These are phyloP conservation scores for Pseudogymnoascus sp. DNA, from an alignment of 2,329 filamentous ascomycete species.

Conservation along the genomic window DNA sequence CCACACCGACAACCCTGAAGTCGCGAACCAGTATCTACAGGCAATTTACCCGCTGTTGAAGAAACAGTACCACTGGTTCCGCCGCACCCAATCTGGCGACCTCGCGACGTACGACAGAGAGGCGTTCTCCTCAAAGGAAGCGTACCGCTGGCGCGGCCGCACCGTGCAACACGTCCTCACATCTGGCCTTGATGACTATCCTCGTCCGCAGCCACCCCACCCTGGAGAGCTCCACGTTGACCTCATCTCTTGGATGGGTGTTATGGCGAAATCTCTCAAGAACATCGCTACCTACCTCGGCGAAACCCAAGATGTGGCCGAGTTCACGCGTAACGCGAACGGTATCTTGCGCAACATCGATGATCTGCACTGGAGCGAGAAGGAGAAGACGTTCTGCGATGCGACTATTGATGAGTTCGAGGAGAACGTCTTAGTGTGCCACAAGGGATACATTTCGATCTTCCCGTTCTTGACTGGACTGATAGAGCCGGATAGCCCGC, in stretches of 20 bases:
- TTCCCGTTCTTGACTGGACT: constrained; percentile 88
- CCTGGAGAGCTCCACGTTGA: constrained; percentile 94
- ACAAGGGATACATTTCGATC: constrained; percentile 91
- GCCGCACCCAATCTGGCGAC: constrained; percentile 81
- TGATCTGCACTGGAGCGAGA: constrained; percentile 85
- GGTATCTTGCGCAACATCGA: constrained; percentile 82
- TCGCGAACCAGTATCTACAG: constrained; percentile 64
- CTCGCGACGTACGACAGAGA: constrained; percentile 86
- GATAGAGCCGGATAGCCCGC: constrained; percentile 63
- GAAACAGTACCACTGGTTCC: constrained; percentile 91
- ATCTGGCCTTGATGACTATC: constrained; percentile 93
- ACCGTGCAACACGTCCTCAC: constrained; percentile 82
- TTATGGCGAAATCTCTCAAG: constrained; percentile 82
- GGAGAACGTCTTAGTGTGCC: constrained; percentile 81
- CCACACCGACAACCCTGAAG: constrained; percentile 59
- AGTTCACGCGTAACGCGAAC: constrained; percentile 63
- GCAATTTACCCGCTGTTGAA: constrained; percentile 80
- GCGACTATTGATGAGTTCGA: constrained; percentile 93
- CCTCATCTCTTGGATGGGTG: constrained; percentile 92
- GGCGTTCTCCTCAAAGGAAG: constrained; percentile 83
- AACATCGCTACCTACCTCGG: constrained; percentile 72
- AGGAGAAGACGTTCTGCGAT: constrained; percentile 81
- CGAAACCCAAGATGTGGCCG: constrained; percentile 65
- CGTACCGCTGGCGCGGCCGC: constrained; percentile 89
- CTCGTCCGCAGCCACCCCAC: constrained; percentile 85